Base-by-base conservation (phyloP, 768 basidiomycete genomes). In the Termitomyces sp. region DNA sequence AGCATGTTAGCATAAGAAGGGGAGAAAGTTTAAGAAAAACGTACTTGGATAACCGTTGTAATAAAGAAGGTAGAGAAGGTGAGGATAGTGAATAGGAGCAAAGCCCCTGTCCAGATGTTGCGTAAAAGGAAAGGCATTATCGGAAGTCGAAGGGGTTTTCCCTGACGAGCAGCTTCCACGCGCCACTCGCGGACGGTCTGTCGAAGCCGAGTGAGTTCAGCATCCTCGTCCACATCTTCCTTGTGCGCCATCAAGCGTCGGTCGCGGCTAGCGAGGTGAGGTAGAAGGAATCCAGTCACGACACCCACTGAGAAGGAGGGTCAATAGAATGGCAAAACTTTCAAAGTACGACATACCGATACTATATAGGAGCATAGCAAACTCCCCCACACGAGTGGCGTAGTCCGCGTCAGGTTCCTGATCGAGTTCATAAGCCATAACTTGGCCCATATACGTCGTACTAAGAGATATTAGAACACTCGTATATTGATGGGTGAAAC, bases 371-470 rank as follows among this genome's bases (percentile, higher is more conserved):
- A 97, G 79, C 85, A 98, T 85, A 2, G 95, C 95, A 60, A 95
- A 80, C 67, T 90, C 90, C 37, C 95, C 95, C 5, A 80, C 87
- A 33, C 93, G 80, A 2, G 91, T 93, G 0, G 95, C 95, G n/a
- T 82, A 58, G 36, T 96, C 95, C 26, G 81, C 76, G 66, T 94
- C 84, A 10, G 95, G 95, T 62, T 94, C 92, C 54, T 74, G 65
- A 14, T 80, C 81, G 3, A 82, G 68, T 70, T 96, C 87, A 54
- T 85, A 79, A 8, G 93, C 93, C 93, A 98, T 95, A 20, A 97
- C 79, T 74, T 97, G 94, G 5, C 93, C 93, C 55, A 98, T 82
- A 68, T 95, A 98, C 1, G 95, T 95, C 9, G 95, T 98, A 16
- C 91, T 93, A 51, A 20, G 34, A 53, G 10, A 50, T 16, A 22